Evolutionary conservation across 1,284 basidiomycete species (phyloP), one percentile per base, ranked within the genome.

Genomic region (Somion occarium): DNA sequence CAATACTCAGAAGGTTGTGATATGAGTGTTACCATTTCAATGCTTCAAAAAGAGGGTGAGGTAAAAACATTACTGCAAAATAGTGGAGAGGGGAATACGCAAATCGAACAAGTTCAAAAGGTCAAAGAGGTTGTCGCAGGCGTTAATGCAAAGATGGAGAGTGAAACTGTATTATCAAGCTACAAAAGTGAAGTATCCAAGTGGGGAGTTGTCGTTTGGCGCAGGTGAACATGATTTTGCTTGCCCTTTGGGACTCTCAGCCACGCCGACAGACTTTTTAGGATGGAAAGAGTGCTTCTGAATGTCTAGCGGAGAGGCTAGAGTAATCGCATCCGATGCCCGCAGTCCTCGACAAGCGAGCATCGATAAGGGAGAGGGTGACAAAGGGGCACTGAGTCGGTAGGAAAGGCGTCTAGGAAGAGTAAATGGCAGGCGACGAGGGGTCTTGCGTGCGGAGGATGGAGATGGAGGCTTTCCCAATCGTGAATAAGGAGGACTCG

Each of bases 351-450:
- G 42, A 11, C 19, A 22, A 9, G 42, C 13, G 19, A 43, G 19
- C 19, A 22, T 19, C 5, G 42, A 34, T 34, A 48, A 25, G 23
- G 53, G 50, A 22, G 53, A 46, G 2, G 48, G 15, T 5, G 39
- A 48, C 3, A 26, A 19, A 7, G 49, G 43, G 22, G 30, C n/a
- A 19, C 24, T 24, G 12, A 23, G 22, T 15, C 42, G 27, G 34
- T 51, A 51, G 3, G 53, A 54, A 7, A 54, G 39, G 15, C 45
- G 49, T 26, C 49, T 44, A 12, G 49, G 48, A 18, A 50, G 38
- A 37, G 13, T 38, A 18, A 15, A 30, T 12, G 44, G 39, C 18
- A 50, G 19, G 25, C 50, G 24, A 38, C 18, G 41, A 38, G 34
- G 13, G 24, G 34, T 38, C 18, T 34, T 27, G 13, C 30, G 12